phyloP scores from a whole-genome alignment of 192 early-diverging fungal species.

The Coemansia sp. region DNA sequence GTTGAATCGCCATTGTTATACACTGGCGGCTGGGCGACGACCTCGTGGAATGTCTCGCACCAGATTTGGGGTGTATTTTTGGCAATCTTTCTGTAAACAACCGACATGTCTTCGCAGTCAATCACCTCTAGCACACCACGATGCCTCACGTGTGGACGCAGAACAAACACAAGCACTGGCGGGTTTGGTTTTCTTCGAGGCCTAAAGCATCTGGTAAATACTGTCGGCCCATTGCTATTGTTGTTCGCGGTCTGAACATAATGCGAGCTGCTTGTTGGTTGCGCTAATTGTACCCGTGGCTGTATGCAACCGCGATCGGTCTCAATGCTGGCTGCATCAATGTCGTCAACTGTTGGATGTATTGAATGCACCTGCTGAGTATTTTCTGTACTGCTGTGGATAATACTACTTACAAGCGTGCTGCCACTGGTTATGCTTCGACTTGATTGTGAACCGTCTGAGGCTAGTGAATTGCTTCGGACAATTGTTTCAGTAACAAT shows the following conservation, averaged over 20 bases:
- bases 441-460: constrained; percentile 3
- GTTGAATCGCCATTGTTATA: no score
- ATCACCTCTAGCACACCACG: constrained; percentile 24
- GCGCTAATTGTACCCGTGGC: not conserved
- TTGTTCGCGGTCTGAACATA: no score
- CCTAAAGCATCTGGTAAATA: not conserved
- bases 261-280: not conserved
- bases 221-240: not conserved
- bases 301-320: not conserved
- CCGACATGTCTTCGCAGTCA: constrained; percentile 14
- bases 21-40: no score
- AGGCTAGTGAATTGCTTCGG: constrained; percentile 10
- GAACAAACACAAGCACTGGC: constrained; percentile 13
- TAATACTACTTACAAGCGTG: constrained; percentile 20
- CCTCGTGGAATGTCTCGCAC: constrained; percentile 40
- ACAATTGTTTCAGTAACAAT: constrained; percentile 11
- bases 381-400: not conserved
- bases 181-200: not conserved
- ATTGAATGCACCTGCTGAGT: no score
- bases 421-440: constrained; percentile 19
- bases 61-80: constrained; percentile 14
- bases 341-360: no score
- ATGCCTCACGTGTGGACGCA: constrained; percentile 21
- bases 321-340: no score
- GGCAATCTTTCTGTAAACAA: constrained; percentile 32